Conservation (phyloP, 495 filamentous ascomycete species). For the Talaromyces nanjingensis region DNA sequence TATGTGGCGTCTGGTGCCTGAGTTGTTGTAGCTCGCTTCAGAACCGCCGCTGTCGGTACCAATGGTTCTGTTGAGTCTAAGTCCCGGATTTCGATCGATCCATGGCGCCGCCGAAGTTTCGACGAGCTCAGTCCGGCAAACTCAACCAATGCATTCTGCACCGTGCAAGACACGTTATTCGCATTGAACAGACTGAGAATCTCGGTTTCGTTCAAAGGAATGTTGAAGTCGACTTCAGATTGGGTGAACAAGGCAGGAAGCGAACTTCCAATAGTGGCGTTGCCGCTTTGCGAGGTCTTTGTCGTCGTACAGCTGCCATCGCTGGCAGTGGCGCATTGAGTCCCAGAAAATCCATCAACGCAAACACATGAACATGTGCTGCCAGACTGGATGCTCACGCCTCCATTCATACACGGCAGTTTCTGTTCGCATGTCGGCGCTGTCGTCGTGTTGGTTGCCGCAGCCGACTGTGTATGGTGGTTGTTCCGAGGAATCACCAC, state of each 20-base stretch:
- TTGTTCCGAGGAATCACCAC: conserved; percentile 56
- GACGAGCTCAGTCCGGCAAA: background rate
- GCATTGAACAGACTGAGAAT: conserved; percentile 72
- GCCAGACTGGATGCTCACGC: conserved; percentile 59
- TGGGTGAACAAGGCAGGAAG: conserved; percentile 65
- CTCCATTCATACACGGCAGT: conserved; percentile 69
- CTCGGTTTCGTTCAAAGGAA: conserved; percentile 57
- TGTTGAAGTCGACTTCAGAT: conserved; percentile 62
- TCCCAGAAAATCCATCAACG: conserved; percentile 77
- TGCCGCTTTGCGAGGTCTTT: conserved; percentile 45
- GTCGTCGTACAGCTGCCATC: conserved; percentile 67
- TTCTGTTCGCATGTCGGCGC: conserved; percentile 39
- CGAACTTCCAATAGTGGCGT: conserved; percentile 73
- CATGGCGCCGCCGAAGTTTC: background rate
- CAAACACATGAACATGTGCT: conserved; percentile 79
- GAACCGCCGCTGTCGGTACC: background rate
- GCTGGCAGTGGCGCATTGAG: conserved; percentile 53
- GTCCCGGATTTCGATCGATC: background rate
- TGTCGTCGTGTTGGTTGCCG: conserved; percentile 21
- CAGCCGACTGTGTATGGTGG: background rate
- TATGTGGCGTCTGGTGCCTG: background rate
- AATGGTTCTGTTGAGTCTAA: background rate
- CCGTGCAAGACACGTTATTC: conserved; percentile 65
- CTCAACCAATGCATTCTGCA: conserved; percentile 72
- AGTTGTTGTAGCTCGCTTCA: background rate